Conservation (phyloP, 2,329 filamentous ascomycete genomes). For the Arachnopeziza araneosa region DNA sequence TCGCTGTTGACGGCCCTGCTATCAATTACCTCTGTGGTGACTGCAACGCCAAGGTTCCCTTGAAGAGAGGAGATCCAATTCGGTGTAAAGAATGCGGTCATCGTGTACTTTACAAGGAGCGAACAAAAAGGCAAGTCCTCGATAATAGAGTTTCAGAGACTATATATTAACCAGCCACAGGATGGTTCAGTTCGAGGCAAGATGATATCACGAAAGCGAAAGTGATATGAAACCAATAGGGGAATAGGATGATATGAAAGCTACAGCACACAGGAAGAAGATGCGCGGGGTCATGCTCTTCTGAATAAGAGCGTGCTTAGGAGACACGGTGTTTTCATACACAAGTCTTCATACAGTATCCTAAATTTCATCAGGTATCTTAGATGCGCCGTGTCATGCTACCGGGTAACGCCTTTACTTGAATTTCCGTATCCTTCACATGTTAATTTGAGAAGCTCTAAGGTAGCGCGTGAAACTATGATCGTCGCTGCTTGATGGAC, state of each 20-base stretch:
- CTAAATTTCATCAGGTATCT: constrained; percentile 13
- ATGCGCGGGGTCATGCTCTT: not conserved
- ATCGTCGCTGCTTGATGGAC: constrained; percentile 29
- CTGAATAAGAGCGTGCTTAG: not conserved
- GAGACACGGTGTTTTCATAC: not conserved
- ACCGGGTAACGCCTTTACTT: constrained; percentile 16
- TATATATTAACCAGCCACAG: constrained; percentile 40
- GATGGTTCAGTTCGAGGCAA: constrained; percentile 98
- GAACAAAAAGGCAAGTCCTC: constrained; percentile 78
- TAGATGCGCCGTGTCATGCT: constrained; percentile 29
- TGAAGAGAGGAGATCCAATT: constrained; percentile 75
- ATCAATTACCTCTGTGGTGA: constrained; percentile 77
- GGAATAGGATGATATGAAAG: too few species aligned
- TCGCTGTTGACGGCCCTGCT: constrained; percentile 42
- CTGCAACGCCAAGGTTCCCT: constrained; percentile 70
- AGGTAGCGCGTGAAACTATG: constrained; percentile 32
- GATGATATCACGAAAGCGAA: constrained; percentile 43
- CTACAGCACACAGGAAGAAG: too few species aligned
- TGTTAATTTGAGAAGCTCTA: constrained; percentile 29
- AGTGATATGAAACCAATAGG: not conserved
- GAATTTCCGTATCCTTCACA: constrained; percentile 16
- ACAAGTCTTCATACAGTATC: not conserved
- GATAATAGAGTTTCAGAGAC: not conserved
- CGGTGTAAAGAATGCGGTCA: constrained; percentile 91
- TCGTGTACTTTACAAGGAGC: constrained; percentile 93